Percentiles rank a stretch among this genome's conserved stretches.
These are phyloP conservation scores for Fusarium oligoseptatum DNA, from an alignment of 2,329 filamentous ascomycete genomes.

Conservation along the genomic window DNA sequence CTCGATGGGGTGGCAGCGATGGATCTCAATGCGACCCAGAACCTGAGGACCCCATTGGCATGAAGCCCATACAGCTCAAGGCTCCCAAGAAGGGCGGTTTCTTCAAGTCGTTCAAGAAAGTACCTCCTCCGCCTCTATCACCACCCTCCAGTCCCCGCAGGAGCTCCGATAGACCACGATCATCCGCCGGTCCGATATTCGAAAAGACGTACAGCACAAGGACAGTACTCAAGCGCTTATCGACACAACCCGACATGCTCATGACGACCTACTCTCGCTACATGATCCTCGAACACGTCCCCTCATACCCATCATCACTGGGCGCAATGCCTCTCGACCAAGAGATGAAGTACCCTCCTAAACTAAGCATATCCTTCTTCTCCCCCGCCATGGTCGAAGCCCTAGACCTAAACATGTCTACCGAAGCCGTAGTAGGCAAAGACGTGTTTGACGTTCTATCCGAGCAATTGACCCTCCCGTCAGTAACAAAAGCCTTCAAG, in stretches of 20 bases:
- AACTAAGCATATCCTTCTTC: conserved; percentile 60
- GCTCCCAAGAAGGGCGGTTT: conserved; percentile 47
- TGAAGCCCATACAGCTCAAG: conserved; percentile 39
- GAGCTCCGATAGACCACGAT: conserved; percentile 43
- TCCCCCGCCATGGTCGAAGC: conserved; percentile 62
- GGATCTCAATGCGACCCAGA: conserved; percentile 36
- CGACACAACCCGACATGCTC: conserved; percentile 37
- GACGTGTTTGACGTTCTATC: conserved; percentile 69
- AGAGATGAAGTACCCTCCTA: conserved; percentile 45
- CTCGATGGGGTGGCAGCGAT: conserved; percentile 32
- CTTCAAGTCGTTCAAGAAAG: conserved; percentile 52
- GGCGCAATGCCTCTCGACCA: conserved; percentile 46
- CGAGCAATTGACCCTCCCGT: conserved; percentile 59
- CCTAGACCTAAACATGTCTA: conserved; percentile 56
- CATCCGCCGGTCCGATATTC: conserved; percentile 35
- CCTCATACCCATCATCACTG: conserved; percentile 40
- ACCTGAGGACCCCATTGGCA: conserved; percentile 47
- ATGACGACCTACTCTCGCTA: conserved; percentile 50
- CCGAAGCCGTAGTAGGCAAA: conserved; percentile 56
- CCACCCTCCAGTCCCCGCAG: conserved; percentile 45
- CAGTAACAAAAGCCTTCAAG: conserved; percentile 60
- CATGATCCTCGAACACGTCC: conserved; percentile 49
- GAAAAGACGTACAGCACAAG: conserved; percentile 47
- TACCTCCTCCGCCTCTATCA: conserved; percentile 38
- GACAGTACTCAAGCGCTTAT: conserved; percentile 40